These are phyloP conservation scores for Cynanchum wilfordii DNA, from an alignment of 257 asterid genomes.

Conservation along the genomic window DNA sequence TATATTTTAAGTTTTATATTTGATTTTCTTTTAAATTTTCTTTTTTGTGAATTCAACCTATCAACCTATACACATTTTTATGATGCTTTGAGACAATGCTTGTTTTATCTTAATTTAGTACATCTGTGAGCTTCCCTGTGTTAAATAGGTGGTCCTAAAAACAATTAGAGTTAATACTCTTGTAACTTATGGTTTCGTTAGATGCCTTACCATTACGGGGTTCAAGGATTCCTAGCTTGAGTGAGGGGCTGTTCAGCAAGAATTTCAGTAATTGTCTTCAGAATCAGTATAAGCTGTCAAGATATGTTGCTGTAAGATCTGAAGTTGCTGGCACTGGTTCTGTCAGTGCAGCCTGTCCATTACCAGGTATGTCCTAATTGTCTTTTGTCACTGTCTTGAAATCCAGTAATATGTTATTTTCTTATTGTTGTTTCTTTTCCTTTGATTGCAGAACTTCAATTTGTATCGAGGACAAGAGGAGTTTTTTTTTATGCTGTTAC, in stretches of 20 bases:
- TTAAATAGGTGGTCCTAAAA: neutral
- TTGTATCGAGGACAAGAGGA: constrained; percentile 65
- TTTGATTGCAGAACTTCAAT: constrained; percentile 48
- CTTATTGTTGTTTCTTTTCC: constrained; percentile 15
- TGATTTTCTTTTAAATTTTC: neutral
- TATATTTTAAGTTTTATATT: constrained; percentile 10
- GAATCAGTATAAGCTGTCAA: constrained; percentile 30
- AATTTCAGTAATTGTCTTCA: constrained; percentile 19
- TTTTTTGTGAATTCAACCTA: neutral
- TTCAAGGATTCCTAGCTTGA: constrained; percentile 1
- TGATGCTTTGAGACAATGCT: neutral
- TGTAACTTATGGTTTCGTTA: neutral
- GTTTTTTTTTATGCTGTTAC: constrained; percentile 65
- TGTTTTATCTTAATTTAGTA: neutral
- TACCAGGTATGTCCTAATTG: constrained; percentile 47
- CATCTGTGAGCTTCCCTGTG: neutral
- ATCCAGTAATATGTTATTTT: neutral
- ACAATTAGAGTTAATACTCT: neutral
- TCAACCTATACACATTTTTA: neutral
- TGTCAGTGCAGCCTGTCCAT: constrained; percentile 49
- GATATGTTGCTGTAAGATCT: constrained; percentile 55
- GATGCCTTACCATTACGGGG: neutral
- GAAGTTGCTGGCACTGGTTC: constrained; percentile 69
- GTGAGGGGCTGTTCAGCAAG: constrained; percentile 24
- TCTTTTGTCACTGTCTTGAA: constrained; percentile 5